Conservation (phyloP, 495 filamentous ascomycete species). For the Acidomyces sp. region DNA sequence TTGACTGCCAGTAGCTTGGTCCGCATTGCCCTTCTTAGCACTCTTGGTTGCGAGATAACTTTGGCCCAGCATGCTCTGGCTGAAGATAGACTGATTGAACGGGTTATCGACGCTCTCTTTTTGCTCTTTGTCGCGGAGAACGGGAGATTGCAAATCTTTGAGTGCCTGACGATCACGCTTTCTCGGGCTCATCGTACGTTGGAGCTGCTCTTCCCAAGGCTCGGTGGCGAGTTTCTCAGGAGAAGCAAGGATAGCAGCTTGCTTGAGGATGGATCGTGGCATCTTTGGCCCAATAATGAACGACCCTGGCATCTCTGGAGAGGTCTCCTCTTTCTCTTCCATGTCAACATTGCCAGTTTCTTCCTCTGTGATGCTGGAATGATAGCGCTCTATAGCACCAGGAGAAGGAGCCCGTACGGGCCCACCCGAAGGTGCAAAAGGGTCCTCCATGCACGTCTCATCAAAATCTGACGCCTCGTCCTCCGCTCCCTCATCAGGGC, state of each 20-base stretch:
- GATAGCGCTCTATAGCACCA: slow-evolving; percentile 11
- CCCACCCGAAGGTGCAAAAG: slow-evolving; percentile 7
- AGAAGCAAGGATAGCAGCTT: slow-evolving; percentile 20
- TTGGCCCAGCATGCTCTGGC: slow-evolving; percentile 10
- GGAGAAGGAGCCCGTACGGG: slow-evolving; percentile 16
- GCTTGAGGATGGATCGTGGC: slow-evolving; percentile 37
- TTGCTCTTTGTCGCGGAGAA: slow-evolving; percentile 34
- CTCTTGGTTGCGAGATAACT: slow-evolving; percentile 24
- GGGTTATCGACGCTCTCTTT: slow-evolving; percentile 11
- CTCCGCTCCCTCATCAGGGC: slow-evolving; percentile 9
- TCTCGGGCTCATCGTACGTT: slow-evolving; percentile 78
- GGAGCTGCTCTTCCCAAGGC: slow-evolving; percentile 80
- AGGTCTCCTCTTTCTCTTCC: slow-evolving; percentile 32
- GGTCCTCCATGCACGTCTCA: slow-evolving; percentile 6
- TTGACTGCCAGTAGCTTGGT: slow-evolving; percentile 21
- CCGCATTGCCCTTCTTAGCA: slow-evolving; percentile 30
- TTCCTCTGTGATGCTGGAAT: slow-evolving; percentile 76
- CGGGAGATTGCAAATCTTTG: slow-evolving; percentile 43
- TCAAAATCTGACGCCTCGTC: slow-evolving; percentile 2
- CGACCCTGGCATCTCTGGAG: slow-evolving; percentile 46
- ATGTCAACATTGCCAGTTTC: slow-evolving; percentile 49
- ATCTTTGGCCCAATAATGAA: slow-evolving; percentile 53
- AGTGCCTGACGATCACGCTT: slow-evolving; percentile 66
- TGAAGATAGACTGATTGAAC: slow-evolving; percentile 12
- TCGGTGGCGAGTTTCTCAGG: slow-evolving; percentile 34